These are phyloP conservation scores for Trifolium fragiferum DNA, from an alignment of 306 rosid genomes.

Conservation along the genomic window DNA sequence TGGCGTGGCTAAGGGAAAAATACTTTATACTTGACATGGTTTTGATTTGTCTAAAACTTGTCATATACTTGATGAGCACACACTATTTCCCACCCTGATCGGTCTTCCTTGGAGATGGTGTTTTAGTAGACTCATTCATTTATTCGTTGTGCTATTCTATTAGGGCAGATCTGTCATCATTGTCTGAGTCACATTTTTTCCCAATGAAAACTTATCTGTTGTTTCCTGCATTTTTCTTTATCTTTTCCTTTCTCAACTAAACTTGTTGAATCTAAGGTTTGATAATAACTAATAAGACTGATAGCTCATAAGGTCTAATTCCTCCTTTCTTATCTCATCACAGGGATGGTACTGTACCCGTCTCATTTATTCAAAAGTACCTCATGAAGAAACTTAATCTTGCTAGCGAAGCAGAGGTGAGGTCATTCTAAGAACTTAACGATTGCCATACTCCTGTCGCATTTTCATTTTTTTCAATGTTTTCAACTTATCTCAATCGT, in stretches of 20 bases:
- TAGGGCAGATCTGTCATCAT: not conserved
- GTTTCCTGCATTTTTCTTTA: conserved; percentile 32
- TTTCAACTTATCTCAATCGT: not conserved
- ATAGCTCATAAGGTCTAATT: conserved; percentile 31
- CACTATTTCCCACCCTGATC: not conserved
- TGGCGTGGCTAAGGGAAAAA: not conserved
- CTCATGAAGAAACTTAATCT: conserved; percentile 89
- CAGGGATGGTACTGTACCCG: conserved; percentile 92
- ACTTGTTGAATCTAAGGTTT: conserved; percentile 22
- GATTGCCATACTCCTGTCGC: not conserved
- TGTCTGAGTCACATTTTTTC: conserved; percentile 21
- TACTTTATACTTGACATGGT: not conserved
- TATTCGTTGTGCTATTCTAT: too few species aligned
- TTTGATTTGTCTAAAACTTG: not conserved
- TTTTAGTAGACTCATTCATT: too few species aligned
- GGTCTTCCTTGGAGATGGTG: not conserved
- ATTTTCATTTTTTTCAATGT: not conserved
- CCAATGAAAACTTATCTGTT: conserved; percentile 7
- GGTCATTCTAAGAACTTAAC: conserved; percentile 42
- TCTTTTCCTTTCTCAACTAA: conserved; percentile 6
- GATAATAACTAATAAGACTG: conserved; percentile 15
- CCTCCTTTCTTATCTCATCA: conserved; percentile 37
- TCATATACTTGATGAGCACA: not conserved
- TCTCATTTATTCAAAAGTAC: conserved; percentile 86
- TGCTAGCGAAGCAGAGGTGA: conserved; percentile 78